Base-by-base conservation (phyloP, 1,284 basidiomycete genomes). In the Boletus mariae region DNA sequence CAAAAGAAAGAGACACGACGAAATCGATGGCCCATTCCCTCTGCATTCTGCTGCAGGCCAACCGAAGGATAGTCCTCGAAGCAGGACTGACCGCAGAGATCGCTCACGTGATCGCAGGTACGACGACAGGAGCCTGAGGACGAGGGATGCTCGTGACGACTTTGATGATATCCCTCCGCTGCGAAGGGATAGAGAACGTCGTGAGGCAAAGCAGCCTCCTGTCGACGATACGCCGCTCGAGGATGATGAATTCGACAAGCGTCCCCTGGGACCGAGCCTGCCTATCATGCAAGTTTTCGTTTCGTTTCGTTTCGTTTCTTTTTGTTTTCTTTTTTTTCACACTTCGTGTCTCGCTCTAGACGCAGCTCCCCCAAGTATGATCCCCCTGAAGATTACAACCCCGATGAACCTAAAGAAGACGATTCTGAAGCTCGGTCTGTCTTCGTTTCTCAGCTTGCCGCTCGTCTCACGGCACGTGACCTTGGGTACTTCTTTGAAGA, bases 401-500 rank as follows among this genome's bases (percentile, higher is more conserved):
- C 83, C 31, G 85, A 90, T 59, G 85, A 89, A 59, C 84, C 82
- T 5, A 90, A 83, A 70, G 90, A 89, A 71, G 90, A 92, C 67
- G 94, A 94, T 71, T 94, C 89, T 55, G 95, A 98, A 80, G 85
- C 90, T 67, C 90, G 97, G 71, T 98, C 96, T 62, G 92, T 98
- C 60, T 99, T 99, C 75, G 94, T 98, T 70, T 95, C 94, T 64
- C 96, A 98, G 76, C 86, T 99, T 68, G 92, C 96, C 62, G 92
- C 94, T 54, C 85, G 93, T 66, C 85, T 98, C 69, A 96, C 93
- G 54, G 93, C 94, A 66, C 83, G 92, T 67, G 96, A 99, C 77
- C 78, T 99, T 70, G 94, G 94, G 58, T 92, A 96, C 73, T 99
- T 99, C 78, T 98, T 99, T 69, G 96, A 98, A 78, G 92, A 97